Evolutionary conservation across 2,329 filamentous ascomycete species (phyloP), one percentile per base, ranked within the genome.

Genomic region (Botrytis fabae): DNA sequence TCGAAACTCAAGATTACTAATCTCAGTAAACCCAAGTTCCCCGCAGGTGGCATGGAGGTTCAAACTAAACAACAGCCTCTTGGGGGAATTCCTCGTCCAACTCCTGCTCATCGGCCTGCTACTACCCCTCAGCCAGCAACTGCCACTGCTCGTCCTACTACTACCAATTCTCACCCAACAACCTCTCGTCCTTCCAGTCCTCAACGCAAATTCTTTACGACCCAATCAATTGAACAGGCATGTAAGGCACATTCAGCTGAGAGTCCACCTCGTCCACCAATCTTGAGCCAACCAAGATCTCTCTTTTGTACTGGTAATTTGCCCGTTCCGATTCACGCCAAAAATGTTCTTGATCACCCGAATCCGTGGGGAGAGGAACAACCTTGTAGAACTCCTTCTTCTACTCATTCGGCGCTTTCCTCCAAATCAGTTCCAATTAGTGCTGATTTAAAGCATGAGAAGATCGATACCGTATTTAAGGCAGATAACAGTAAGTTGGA

Each of bases 241-340:
- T 68, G 46, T 38, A 68, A 68, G 40, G 25, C 25, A 6, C 46
- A 68, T 51, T 8, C 35, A 54, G 8, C 32, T 10, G 64, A 20
- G 9, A 68, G 64, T 40, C 64, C 46, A 22, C 35, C 46, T 16
- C 22, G 64, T 4, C 64, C 64, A 28, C 46, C 64, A 40, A 68
- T 68, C 4, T 22, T 68, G 25, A 68, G 64, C 35, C 64, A 68
- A 25, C 64, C 64, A 14, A 51, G 64, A 22, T 68, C 64, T 40
- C 48, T 68, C 38, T 68, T 68, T 14, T 54, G 12, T 54, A 40
- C 64, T 40, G 46, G 46, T 4, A 68, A 54, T 54, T 40, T 68
- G 25, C 64, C 64, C 4, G 35, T 68, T 28, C 46, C 64, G 8
- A 54, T 68, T 14, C 64, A 68, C n/a, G 64, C 46, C 4, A 68